These are phyloP conservation scores for Chrysosporium queenslandicum DNA, from an alignment of 2,329 filamentous ascomycete genomes.

Conservation along the genomic window DNA sequence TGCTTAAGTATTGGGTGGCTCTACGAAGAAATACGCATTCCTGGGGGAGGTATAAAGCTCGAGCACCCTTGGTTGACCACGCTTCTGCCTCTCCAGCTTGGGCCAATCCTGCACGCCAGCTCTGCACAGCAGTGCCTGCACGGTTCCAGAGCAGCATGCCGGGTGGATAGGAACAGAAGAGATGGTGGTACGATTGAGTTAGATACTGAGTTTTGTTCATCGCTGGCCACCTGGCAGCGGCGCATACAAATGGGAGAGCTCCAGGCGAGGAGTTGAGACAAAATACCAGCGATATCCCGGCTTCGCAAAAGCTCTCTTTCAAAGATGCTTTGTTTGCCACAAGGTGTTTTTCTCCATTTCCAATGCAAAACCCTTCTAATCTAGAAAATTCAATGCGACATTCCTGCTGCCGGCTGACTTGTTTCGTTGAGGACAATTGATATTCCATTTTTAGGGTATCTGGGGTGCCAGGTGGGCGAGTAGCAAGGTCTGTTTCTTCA, in stretches of 20 bases:
- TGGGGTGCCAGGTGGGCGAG: too few species aligned
- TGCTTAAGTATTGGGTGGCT: neutral
- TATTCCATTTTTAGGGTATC: too few species aligned
- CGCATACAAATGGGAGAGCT: neutral
- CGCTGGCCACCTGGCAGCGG: neutral
- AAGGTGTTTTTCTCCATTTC: neutral
- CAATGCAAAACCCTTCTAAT: neutral
- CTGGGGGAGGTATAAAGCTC: too few species aligned
- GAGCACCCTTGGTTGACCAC: too few species aligned
- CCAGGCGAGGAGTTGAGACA: neutral
- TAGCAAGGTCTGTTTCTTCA: too few species aligned
- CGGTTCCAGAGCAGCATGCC: too few species aligned
- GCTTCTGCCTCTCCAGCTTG: too few species aligned
- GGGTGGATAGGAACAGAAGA: neutral
- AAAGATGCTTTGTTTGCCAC: neutral
- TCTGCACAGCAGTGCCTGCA: too few species aligned
- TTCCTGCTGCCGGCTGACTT: neutral
- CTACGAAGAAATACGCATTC: neutral
- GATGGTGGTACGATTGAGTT: neutral
- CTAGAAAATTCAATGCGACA: neutral
- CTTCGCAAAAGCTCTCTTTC: neutral
- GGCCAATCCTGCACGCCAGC: too few species aligned
- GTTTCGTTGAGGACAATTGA: neutral
- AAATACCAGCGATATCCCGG: neutral
- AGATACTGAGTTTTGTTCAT: neutral